Conservation (phyloP, 805 yeast species). For the Zygotorulaspora chibaensis region DNA sequence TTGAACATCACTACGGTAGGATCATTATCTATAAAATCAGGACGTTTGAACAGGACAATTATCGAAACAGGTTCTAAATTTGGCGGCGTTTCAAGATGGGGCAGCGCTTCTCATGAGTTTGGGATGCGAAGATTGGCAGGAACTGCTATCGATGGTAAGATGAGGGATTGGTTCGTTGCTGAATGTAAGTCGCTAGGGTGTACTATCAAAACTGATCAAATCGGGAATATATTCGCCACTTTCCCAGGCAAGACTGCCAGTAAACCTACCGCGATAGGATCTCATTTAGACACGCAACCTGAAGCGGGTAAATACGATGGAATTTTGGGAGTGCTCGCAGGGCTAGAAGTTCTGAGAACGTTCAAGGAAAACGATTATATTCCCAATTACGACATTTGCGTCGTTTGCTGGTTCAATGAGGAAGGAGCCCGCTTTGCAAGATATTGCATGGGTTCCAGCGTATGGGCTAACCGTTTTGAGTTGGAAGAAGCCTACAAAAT, state of each 20-base stretch:
- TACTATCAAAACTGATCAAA: conserved; percentile 49
- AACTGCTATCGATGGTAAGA: conserved; percentile 53
- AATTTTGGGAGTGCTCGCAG: conserved; percentile 59
- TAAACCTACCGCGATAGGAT: conserved; percentile 61
- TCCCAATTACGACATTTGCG: conserved; percentile 59
- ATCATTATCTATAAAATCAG: conserved; percentile 28
- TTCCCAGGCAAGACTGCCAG: conserved; percentile 49
- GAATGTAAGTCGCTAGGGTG: conserved; percentile 53
- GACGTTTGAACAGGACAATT: conserved; percentile 50
- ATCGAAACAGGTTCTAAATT: conserved; percentile 51
- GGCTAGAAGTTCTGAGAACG: conserved; percentile 59
- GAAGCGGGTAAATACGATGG: conserved; percentile 74
- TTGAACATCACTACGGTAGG: too few species aligned
- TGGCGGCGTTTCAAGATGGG: conserved; percentile 62
- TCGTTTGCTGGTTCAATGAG: conserved; percentile 65
- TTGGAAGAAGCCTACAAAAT: conserved; percentile 46
- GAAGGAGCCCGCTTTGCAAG: conserved; percentile 71
- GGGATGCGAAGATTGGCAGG: conserved; percentile 63
- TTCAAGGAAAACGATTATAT: conserved; percentile 49
- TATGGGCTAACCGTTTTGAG: conserved; percentile 51
- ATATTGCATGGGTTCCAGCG: conserved; percentile 57
- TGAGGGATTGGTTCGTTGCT: conserved; percentile 57
- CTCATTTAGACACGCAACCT: conserved; percentile 71
- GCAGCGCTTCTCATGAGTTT: conserved; percentile 47
- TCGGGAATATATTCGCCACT: conserved; percentile 63